Percentiles rank a stretch among this genome's conserved stretches.
These are phyloP conservation scores for Pulveroboletus sp. DNA, from an alignment of 768 basidiomycete genomes.

Conservation along the genomic window DNA sequence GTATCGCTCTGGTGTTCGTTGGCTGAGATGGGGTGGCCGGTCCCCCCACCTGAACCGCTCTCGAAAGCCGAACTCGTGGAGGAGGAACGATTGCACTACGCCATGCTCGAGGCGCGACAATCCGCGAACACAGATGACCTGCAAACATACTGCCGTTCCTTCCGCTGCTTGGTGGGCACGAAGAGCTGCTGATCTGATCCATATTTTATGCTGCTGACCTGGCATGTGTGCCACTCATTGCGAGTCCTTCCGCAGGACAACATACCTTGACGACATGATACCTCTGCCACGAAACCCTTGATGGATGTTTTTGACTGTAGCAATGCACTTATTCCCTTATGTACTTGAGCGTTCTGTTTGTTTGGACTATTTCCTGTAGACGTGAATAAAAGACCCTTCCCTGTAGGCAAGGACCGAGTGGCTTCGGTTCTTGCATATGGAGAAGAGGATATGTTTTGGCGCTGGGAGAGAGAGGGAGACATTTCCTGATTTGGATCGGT, in stretches of 20 bases:
- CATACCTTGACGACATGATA: slow-evolving; percentile 26
- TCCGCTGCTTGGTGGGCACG: slow-evolving; percentile 59
- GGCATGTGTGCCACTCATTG: slow-evolving; percentile 1
- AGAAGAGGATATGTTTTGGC: slow-evolving; percentile 13
- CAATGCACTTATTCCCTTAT: slow-evolving; percentile 21
- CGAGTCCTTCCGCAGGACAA: slow-evolving; percentile 14
- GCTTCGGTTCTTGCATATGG: slow-evolving; percentile 30
- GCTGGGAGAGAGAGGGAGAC: neutral
- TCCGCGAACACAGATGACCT: slow-evolving; percentile 50
- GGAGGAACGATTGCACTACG: slow-evolving; percentile 58
- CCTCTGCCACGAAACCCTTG: slow-evolving; percentile 7
- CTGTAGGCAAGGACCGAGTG: slow-evolving; percentile 25
- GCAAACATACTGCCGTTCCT: slow-evolving; percentile 52
- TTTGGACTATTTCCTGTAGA: slow-evolving; percentile 2
- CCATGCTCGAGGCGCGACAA: slow-evolving; percentile 55
- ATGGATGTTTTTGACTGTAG: slow-evolving; percentile 19
- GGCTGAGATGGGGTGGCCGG: slow-evolving; percentile 52
- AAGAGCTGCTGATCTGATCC: slow-evolving; percentile 32
- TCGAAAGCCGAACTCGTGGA: slow-evolving; percentile 68
- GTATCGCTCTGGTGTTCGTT: slow-evolving; percentile 63
- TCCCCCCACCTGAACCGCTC: slow-evolving; percentile 57
- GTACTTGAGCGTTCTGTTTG: slow-evolving; percentile 15
- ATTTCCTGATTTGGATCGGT: slow-evolving; percentile 18
- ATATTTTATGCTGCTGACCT: neutral
- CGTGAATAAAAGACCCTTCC: slow-evolving; percentile 11